Base-by-base conservation (phyloP, 2,329 filamentous ascomycete species). In the Phyllosticta ampelicida region DNA sequence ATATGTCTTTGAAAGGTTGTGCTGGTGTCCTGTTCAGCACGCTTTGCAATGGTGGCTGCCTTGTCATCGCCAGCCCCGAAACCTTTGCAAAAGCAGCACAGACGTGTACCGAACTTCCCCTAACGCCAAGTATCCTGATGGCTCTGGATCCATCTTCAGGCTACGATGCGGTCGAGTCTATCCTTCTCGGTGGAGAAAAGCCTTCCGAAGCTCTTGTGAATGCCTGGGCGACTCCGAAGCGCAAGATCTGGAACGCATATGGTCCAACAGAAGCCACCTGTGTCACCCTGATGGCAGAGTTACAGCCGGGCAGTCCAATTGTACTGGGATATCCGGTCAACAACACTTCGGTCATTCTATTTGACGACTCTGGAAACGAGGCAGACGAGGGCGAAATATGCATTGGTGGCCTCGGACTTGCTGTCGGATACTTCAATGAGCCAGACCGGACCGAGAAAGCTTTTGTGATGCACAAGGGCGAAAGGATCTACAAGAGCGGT, bases 11-110 rank as follows among this genome's bases (percentile, higher is more conserved):
- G 3, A 26, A 30, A 57, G 55, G 20, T 16, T 57, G 77, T 60
- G 76, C 81, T 19, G 75, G 78, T 64, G 79, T 79, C 63, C 80
- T 81, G 72, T 74, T 80, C 11, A 80, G 77, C 59, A 80, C 79
- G 0, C 70, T 81, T 2, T 73, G 81, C 62, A 53, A 57, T 30
- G 55, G 55, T 23, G 55, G 20, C 36, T 48, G 30, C 5, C 51
- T 54, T 3, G 56, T 54, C 23, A 51, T 58, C 28, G 26, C 51
- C 9, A 58, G 52, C 26, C 51, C 52, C 0, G 10, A 26, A 5
- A 26, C 56, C 9, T 44, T 57, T 16, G 50, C n/a, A 5, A 28
- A 21, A 4, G 49, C 18, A 5, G 55, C 55, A 6, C 18, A 53
- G 8, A 57, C 55, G 2, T 57, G 55, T 50, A 20, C 44, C 13